Evolutionary conservation across 495 filamentous ascomycete species (phyloP), one percentile per base, ranked within the genome.

Genomic region (Lentithecium fluviatile): DNA sequence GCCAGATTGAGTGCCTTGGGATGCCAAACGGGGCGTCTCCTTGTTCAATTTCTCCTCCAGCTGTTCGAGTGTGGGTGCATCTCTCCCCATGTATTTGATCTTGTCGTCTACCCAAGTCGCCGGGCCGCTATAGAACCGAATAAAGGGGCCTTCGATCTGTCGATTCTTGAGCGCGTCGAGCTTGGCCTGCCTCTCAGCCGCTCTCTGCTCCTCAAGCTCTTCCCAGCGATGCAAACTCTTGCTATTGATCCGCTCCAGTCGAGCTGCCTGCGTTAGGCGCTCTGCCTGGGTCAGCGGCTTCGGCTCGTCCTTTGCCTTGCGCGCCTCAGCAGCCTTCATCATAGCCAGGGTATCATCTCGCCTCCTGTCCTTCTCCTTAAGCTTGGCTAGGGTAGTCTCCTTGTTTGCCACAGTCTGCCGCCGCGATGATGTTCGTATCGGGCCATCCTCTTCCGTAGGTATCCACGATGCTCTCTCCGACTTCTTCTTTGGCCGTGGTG

Each of bases 191-290:
- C 90, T 79, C 72, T 93, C 90, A 69, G 94, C 90, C 24, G 89
- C 86, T 59, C 92, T 83, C 67, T 83, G 82, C 75, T 88, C 89
- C 76, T 98, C 94, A 13, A 86, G 86, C 70, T 90, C 88, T 74
- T 97, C 93, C 93, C 94, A 98, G 38, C 88, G 82, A 67, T 91
- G 95, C 66, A 98, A 74, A 77, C 90, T 96, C 78, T 93, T 95
- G 50, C 86, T 82, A 67, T 97, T 98, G 58, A 82, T 76, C 72
- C 85, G 85, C 72, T 97, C 93, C 26, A 91, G 83, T 65, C 85
- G 76, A 24, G 85, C 91, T 21, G 93, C 94, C 71, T 95, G 89
- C 12, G 83, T 84, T 40, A 98, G 77, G 34, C 90, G 85, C 60
- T 97, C 86, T n/a, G 79, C 88, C 71, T 97, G 94, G 21, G 90